These are phyloP conservation scores for Holtermannia corniformis DNA, from an alignment of 768 basidiomycete species.

Conservation along the genomic window DNA sequence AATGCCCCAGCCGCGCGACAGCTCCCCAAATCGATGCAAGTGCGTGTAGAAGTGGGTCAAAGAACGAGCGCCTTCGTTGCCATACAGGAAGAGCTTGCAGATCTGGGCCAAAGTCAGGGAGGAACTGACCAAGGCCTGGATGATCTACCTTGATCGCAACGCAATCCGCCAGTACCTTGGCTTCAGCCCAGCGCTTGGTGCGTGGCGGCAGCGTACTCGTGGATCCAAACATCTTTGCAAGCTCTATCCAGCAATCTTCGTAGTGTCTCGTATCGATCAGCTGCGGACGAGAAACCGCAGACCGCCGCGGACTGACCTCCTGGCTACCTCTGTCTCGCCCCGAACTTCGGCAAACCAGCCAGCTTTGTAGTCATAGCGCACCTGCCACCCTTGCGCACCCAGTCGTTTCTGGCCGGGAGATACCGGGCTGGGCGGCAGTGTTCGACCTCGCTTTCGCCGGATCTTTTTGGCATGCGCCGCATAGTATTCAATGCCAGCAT, in stretches of 20 bases:
- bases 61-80: constrained; percentile 70
- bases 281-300: too few species aligned
- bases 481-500: constrained; percentile 87
- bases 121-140: neutral
- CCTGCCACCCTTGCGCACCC: constrained; percentile 83
- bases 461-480: constrained; percentile 85
- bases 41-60: constrained; percentile 77
- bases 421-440: constrained; percentile 44
- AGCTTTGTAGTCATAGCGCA: constrained; percentile 95
- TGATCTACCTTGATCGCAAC: constrained; percentile 70
- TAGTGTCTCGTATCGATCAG: constrained; percentile 64
- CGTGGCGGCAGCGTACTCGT: constrained; percentile 76
- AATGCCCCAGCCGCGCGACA: constrained; percentile 84
- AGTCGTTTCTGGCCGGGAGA: constrained; percentile 51
- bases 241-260: constrained; percentile 77
- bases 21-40: constrained; percentile 70
- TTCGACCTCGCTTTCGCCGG: constrained; percentile 70
- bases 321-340: constrained; percentile 80
- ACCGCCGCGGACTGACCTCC: constrained; percentile 55
- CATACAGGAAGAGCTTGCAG: constrained; percentile 81
- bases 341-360: constrained; percentile 93
- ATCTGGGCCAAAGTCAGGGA: constrained; percentile 49
- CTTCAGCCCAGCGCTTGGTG: constrained; percentile 97
- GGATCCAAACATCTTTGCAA: constrained; percentile 81
- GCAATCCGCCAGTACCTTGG: constrained; percentile 90